These are phyloP conservation scores for Ustilago bromivora DNA, from an alignment of 1,284 basidiomycete genomes.

Conservation along the genomic window DNA sequence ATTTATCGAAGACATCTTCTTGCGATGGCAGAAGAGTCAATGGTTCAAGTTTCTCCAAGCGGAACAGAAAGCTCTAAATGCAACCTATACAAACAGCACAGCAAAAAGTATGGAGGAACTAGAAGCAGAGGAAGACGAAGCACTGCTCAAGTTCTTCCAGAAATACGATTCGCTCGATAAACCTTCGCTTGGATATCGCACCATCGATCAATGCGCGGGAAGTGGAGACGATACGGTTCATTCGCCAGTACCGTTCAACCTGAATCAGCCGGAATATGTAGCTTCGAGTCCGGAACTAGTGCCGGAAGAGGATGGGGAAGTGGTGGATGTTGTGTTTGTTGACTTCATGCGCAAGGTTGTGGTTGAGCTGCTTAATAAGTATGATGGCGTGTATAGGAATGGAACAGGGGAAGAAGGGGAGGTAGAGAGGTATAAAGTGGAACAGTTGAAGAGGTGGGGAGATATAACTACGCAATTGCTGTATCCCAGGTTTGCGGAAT, in stretches of 20 bases:
- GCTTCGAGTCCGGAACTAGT: conserved; percentile 49
- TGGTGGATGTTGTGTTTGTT: conserved; percentile 57
- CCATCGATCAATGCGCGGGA: conserved; percentile 58
- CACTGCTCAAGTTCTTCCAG: conserved; percentile 35
- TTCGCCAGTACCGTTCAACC: conserved; percentile 52
- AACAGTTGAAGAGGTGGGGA: conserved; percentile 56
- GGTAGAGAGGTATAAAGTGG: conserved; percentile 29
- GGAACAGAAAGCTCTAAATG: conserved; percentile 27
- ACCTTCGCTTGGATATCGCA: conserved; percentile 66
- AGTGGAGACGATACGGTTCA: conserved; percentile 64
- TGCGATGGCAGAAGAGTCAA: conserved; percentile 50
- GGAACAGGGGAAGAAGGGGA: conserved; percentile 6
- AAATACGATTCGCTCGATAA: conserved; percentile 46
- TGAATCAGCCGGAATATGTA: conserved; percentile 64
- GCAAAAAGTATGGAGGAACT: conserved; percentile 35
- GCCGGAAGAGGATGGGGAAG: conserved; percentile 33
- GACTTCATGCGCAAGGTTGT: conserved; percentile 43
- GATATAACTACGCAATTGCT: conserved; percentile 63
- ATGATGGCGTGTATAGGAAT: conserved; percentile 27
- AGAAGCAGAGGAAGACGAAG: conserved; percentile 50
- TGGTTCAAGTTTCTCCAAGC: conserved; percentile 48
- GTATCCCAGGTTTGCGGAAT: conserved; percentile 59
- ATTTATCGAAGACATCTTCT: conserved; percentile 46
- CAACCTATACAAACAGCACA: conserved; percentile 12
- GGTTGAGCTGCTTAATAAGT: conserved; percentile 49